Evolutionary conservation across 108 stramenopile species (phyloP).

Genomic region (Cyclostephanos tholiformis): DNA sequence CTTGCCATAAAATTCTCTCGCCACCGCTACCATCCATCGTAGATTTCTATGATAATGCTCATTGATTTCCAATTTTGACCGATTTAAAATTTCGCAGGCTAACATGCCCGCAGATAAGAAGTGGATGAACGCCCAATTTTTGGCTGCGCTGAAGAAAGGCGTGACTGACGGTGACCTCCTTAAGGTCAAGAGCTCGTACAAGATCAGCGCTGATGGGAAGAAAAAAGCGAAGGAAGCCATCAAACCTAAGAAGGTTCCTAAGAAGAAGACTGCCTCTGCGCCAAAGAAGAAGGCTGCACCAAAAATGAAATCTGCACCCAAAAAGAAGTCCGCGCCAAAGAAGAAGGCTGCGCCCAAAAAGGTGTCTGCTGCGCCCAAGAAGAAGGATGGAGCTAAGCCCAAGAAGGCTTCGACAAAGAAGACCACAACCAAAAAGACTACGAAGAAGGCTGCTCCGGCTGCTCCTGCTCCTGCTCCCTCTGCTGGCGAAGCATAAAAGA

Average conservation of each 20-base stretch:
- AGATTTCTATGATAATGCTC: too few relatives aligned
- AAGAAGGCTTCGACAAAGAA: slow-evolving; percentile 40
- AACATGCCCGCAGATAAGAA: slow-evolving; percentile 40
- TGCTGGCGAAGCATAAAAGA: too few relatives aligned
- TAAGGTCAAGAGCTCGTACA: slow-evolving; percentile 54
- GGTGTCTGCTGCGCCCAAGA: slow-evolving; percentile 27
- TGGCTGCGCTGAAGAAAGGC: slow-evolving; percentile 43
- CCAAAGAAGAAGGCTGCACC: slow-evolving; percentile 52
- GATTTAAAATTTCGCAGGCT: slow-evolving; percentile 21
- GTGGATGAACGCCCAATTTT: slow-evolving; percentile 63
- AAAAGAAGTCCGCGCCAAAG: slow-evolving; percentile 37
- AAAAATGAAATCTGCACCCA: slow-evolving; percentile 51
- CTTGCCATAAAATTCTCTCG: background rate
- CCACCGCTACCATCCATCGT: background rate
- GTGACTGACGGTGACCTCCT: slow-evolving; percentile 49
- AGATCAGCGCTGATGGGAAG: slow-evolving; percentile 57
- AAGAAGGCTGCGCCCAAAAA: slow-evolving; percentile 47
- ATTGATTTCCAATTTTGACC: background rate
- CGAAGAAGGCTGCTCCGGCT: background rate
- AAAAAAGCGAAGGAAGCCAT: slow-evolving; percentile 39
- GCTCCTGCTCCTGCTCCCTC: too few relatives aligned
- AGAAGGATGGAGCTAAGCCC: slow-evolving; percentile 11
- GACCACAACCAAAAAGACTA: slow-evolving; percentile 30
- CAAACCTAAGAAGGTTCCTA: slow-evolving; percentile 35
- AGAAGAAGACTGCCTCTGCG: slow-evolving; percentile 30